Evolutionary conservation across 306 rosid genomes (phyloP), one percentile per base, ranked within the genome.

Genomic region (Pueraria montana): DNA sequence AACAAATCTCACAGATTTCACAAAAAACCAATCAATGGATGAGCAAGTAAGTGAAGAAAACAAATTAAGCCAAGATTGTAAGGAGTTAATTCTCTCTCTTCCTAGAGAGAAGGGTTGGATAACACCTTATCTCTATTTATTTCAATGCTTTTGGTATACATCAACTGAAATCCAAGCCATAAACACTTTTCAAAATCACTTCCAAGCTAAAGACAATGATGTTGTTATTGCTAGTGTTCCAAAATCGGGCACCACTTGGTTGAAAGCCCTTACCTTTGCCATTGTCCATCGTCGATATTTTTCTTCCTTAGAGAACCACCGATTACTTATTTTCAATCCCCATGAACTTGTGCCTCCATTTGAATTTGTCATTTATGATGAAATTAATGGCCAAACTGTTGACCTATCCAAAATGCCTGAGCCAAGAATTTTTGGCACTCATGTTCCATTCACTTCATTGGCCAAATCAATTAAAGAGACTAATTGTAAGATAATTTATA

Each of bases 191-290:
- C 53, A 68, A 13, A 68, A 68, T 11, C 53, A 42, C 34, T 68
- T 68, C 52, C 74, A 68, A 42, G 74, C 74, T 4, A 68, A 68
- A 42, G 74, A 68, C 5, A 68, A 6, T 5, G 74, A 68, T 21
- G 11, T 68, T 68, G 8, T 68, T 20, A 13, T 68, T 18, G 55
- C 74, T 11, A 68, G 74, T 23, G 52, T 68, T 20, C 74, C 74
- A 12, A 68, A 68, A 68, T 68, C 74, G 5, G 74, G 74, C 32
- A 68, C 74, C 20, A 68, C 52, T 18, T 68, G 74, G 74, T 68
- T 68, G 32, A 68, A 68, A 21, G 74, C 74, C 53, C 55, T 68
- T 20, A 42, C 53, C 17, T 68, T 10, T 68, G 53, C 74, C n/a
- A 68, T 68, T 40, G 18, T 68, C 34, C 21, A 68, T 21, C 55